Evolutionary conservation across 2,329 filamentous ascomycete species (phyloP).

Genomic region (Nigrospora oryzae): DNA sequence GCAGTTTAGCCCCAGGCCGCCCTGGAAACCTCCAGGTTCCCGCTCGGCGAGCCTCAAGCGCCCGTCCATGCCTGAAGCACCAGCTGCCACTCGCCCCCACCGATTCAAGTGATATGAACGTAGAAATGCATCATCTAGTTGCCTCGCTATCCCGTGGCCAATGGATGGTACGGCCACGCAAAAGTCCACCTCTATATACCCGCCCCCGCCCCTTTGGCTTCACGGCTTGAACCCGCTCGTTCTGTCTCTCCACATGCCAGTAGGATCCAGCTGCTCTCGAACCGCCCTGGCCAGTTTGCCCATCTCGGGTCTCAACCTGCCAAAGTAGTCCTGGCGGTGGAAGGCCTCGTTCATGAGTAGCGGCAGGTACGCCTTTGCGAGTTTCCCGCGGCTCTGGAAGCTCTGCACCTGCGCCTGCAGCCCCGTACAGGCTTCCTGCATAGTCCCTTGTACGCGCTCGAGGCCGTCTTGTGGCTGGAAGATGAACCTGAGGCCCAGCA

Average conservation of each 20-base stretch:
- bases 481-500: slow-evolving; percentile 34
- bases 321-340: slow-evolving; percentile 32
- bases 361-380: slow-evolving; percentile 26
- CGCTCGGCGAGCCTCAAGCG: too few relatives aligned
- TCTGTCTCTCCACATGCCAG: slow-evolving; percentile 26
- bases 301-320: slow-evolving; percentile 24
- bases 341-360: slow-evolving; percentile 35
- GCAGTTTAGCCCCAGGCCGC: too few relatives aligned
- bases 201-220: not conserved
- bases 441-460: slow-evolving; percentile 20
- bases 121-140: too few relatives aligned
- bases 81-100: too few relatives aligned
- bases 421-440: slow-evolving; percentile 26
- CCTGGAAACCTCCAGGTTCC: too few relatives aligned
- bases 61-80: too few relatives aligned
- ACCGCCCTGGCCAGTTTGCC: slow-evolving; percentile 24
- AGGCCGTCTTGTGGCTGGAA: slow-evolving; percentile 21
- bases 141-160: too few relatives aligned
- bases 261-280: slow-evolving; percentile 26
- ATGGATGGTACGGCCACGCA: too few relatives aligned
- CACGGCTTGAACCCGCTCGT: slow-evolving; percentile 31
- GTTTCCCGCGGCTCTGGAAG: slow-evolving; percentile 21
- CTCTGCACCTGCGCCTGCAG: slow-evolving; percentile 18
- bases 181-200: too few relatives aligned
- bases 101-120: too few relatives aligned